Percentiles rank a stretch among this genome's conserved stretches.
phyloP scores from a whole-genome alignment of 768 basidiomycete genomes.

The Xerocomellus chrysenteron region DNA sequence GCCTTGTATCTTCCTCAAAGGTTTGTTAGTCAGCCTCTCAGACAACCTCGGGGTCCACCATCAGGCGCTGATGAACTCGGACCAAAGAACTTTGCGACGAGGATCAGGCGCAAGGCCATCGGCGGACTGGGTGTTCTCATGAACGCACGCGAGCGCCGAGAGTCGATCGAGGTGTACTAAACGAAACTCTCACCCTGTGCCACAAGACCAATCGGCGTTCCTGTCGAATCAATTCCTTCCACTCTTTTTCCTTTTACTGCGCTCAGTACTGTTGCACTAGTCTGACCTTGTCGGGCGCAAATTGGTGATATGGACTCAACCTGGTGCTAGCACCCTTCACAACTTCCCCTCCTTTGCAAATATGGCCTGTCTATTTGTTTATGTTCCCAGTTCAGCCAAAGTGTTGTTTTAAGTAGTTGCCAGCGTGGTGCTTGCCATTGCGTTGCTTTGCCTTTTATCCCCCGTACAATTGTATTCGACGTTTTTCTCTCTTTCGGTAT shows the following conservation, averaged over 20 bases:
- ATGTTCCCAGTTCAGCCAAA: slow-evolving; percentile 20
- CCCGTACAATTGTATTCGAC: slow-evolving; percentile 14
- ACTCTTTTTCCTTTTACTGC: slow-evolving; percentile 18
- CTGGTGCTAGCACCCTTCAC: slow-evolving; percentile 26
- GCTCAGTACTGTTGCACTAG: slow-evolving; percentile 15
- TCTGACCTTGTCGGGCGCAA: slow-evolving; percentile 6
- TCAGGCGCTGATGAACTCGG: slow-evolving; percentile 84
- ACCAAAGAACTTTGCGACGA: slow-evolving; percentile 85
- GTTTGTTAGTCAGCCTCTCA: slow-evolving; percentile 68
- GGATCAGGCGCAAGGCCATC: slow-evolving; percentile 82
- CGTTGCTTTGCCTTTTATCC: slow-evolving; percentile 17
- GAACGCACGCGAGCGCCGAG: slow-evolving; percentile 78
- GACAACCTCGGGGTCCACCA: slow-evolving; percentile 88
- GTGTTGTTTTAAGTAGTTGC: slow-evolving; percentile 29
- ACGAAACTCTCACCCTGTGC: slow-evolving; percentile 3
- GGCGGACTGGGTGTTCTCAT: slow-evolving; percentile 77
- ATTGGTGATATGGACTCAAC: slow-evolving; percentile 20
- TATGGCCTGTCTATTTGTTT: slow-evolving; percentile 21
- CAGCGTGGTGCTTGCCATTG: slow-evolving; percentile 28
- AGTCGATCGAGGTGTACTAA: slow-evolving; percentile 71
- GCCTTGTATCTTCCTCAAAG: slow-evolving; percentile 42
- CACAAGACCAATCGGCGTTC: slow-evolving; percentile 5
- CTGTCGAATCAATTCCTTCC: slow-evolving; percentile 18
- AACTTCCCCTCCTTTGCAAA: slow-evolving; percentile 27
- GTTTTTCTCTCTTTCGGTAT: slow-evolving; percentile 18